Evolutionary conservation across 2,329 filamentous ascomycete genomes (phyloP).

Genomic region (Harringtonia aguacate): DNA sequence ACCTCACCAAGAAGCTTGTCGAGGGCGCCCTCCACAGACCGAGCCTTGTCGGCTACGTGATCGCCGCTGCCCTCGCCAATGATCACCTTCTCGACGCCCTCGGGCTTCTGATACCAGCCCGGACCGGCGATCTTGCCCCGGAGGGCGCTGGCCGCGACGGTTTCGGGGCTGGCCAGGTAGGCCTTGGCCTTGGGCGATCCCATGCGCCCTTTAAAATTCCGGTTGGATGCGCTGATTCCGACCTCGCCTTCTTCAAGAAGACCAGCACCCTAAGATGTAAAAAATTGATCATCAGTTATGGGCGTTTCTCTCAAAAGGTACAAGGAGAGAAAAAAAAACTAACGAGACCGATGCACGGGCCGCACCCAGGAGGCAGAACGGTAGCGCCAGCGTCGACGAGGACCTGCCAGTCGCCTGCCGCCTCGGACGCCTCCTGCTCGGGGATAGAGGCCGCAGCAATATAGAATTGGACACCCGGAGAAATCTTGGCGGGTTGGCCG

Average conservation of each 20-base stretch:
- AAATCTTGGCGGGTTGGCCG: slow-evolving; percentile 58
- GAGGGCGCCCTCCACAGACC: slow-evolving; percentile 52
- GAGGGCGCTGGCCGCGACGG: slow-evolving; percentile 83
- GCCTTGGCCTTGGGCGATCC: slow-evolving; percentile 55
- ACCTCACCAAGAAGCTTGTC: slow-evolving; percentile 60
- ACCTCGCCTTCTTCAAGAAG: slow-evolving; percentile 77
- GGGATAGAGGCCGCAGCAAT: slow-evolving; percentile 74
- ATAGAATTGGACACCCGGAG: slow-evolving; percentile 71
- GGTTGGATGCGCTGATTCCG: slow-evolving; percentile 72
- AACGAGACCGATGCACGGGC: slow-evolving; percentile 70
- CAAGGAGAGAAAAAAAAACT: slow-evolving; percentile 56
- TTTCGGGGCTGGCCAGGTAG: slow-evolving; percentile 80
- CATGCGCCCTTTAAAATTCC: slow-evolving; percentile 91
- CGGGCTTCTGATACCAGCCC: slow-evolving; percentile 55
- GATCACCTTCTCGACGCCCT: slow-evolving; percentile 24
- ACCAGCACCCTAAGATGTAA: slow-evolving; percentile 40
- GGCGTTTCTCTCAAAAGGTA: slow-evolving; percentile 56
- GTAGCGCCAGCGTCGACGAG: slow-evolving; percentile 72
- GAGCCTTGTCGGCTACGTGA: slow-evolving; percentile 8
- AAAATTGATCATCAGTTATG: neutral
- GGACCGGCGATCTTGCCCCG: slow-evolving; percentile 63
- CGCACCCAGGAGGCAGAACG: slow-evolving; percentile 62
- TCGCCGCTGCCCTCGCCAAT: slow-evolving; percentile 18
- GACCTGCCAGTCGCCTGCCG: slow-evolving; percentile 74
- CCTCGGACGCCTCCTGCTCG: slow-evolving; percentile 70